A percentile compares a stretch with the other conserved stretches of the same genome.
Evolutionary conservation across 345 rosid genomes (phyloP).

Genomic region (Eucalyptus sp.): DNA sequence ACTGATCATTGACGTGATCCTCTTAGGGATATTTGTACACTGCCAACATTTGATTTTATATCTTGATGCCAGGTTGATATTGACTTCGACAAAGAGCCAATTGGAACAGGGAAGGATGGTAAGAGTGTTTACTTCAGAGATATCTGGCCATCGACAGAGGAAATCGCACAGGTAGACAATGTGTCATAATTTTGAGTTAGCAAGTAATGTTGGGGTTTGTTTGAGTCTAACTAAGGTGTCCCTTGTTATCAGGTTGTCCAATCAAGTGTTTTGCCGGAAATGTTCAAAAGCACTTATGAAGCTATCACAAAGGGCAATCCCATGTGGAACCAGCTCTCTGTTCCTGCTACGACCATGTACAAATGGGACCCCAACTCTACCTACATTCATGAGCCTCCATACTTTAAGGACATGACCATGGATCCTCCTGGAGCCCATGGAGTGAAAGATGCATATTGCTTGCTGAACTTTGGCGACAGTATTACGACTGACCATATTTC

Average conservation of each 20-base stretch:
- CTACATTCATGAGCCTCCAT: constrained; percentile 97
- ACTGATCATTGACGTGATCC: not conserved
- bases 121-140: constrained; percentile 69
- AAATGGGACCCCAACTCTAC: constrained; percentile 89
- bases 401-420: constrained; percentile 90
- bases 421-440: constrained; percentile 85
- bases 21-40: not conserved
- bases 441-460: constrained; percentile 91
- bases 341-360: constrained; percentile 44
- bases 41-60: not conserved
- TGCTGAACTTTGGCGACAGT: constrained; percentile 92
- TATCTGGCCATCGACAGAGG: constrained; percentile 90
- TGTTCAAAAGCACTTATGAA: constrained; percentile 89
- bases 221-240: not conserved
- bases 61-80: constrained; percentile 62
- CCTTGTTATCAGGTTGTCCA: constrained; percentile 57
- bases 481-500: constrained; percentile 98
- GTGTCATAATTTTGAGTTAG: not conserved
- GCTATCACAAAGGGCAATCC: constrained; percentile 92
- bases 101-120: constrained; percentile 86
- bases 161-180: constrained; percentile 71
- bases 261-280: constrained; percentile 85
- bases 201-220: not conserved
- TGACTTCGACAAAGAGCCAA: constrained; percentile 88
- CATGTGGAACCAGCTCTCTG: constrained; percentile 83